phyloP scores from a whole-genome alignment of 2,329 filamentous ascomycete species.

The Fusarium pseudograminearum region DNA sequence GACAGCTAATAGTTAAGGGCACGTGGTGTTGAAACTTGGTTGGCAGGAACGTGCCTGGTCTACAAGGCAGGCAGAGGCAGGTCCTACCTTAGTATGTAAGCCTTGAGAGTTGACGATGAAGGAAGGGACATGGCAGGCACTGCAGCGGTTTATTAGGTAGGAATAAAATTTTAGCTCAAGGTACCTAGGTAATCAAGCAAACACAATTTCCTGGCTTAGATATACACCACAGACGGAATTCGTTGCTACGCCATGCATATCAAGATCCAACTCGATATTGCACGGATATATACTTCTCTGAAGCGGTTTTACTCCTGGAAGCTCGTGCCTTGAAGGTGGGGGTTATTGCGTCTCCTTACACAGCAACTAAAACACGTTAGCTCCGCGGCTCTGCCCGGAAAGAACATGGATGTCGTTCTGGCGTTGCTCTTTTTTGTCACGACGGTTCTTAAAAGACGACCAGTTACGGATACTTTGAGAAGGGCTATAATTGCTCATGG shows the following conservation, averaged over 20 bases:
- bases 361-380: slow-evolving; percentile 9
- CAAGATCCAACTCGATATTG: neutral
- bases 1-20: slow-evolving; percentile 13
- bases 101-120: neutral
- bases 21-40: slow-evolving; percentile 45
- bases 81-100: slow-evolving; percentile 9
- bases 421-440: slow-evolving; percentile 10
- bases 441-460: neutral
- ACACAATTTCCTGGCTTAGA: neutral
- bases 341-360: neutral
- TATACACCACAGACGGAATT: neutral
- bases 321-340: slow-evolving; percentile 4
- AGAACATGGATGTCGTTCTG: slow-evolving; percentile 1
- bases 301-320: neutral
- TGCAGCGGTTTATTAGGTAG: neutral
- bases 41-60: neutral
- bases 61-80: neutral
- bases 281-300: neutral
- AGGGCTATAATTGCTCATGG: neutral
- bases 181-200: neutral
- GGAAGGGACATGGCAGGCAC: neutral
- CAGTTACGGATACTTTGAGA: slow-evolving; percentile 3
- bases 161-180: neutral
- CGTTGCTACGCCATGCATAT: neutral
- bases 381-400: slow-evolving; percentile 10